Evolutionary conservation across 148 eudicot genomes (phyloP).

Genomic region (Persicaria maculosa): DNA sequence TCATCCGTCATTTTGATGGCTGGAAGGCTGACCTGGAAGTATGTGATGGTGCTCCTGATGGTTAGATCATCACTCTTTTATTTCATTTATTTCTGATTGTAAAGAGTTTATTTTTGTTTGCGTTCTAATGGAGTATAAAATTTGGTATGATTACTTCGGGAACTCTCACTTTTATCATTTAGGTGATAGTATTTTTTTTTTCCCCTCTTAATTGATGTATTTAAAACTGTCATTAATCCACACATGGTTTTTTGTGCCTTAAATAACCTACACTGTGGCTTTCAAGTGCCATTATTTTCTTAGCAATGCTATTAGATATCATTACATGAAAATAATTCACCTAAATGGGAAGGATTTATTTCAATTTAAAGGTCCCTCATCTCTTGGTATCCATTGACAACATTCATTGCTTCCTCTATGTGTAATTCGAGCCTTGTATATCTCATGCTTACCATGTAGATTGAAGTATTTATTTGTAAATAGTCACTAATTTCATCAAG

Average conservation of each 20-base stretch:
- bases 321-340: not conserved
- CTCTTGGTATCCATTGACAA: not conserved
- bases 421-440: not conserved
- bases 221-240: not conserved
- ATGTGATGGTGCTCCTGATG: conserved; percentile 99
- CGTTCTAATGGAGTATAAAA: not conserved
- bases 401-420: not conserved
- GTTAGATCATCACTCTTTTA: conserved; percentile 29
- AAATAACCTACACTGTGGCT: not conserved
- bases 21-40: conserved; percentile 98
- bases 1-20: conserved; percentile 96
- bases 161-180: not conserved
- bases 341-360: not conserved
- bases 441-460: not conserved
- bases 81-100: not conserved
- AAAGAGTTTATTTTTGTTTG: not conserved
- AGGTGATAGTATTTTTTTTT: not conserved
- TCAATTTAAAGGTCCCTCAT: not conserved
- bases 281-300: not conserved
- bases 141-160: not conserved
- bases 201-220: not conserved
- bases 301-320: not conserved
- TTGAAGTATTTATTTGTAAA: not conserved
- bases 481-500: not conserved
- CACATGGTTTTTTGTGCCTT: not conserved